Conservation (phyloP, 495 filamentous ascomycete genomes). For the Chaetomidium leptoderma region DNA sequence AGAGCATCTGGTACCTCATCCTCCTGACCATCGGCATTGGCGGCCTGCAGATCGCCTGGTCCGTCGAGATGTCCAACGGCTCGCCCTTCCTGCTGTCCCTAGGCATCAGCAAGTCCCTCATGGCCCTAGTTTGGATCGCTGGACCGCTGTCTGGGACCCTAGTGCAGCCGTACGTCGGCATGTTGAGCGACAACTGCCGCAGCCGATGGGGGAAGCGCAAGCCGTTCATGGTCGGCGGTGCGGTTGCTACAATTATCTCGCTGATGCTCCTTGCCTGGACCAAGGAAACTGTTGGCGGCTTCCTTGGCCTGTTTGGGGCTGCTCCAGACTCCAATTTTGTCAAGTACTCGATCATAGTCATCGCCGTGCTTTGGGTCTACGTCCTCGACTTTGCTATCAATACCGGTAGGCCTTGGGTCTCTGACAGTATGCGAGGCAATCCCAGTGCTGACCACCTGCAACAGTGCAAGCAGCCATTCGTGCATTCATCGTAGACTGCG, state of each 20-base stretch:
- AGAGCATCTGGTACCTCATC: conserved; percentile 77
- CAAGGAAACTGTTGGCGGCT: conserved; percentile 65
- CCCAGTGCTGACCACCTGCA: conserved; percentile 5
- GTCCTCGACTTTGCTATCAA: conserved; percentile 89
- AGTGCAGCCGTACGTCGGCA: conserved; percentile 92
- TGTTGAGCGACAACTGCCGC: conserved; percentile 82
- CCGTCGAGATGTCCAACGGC: conserved; percentile 82
- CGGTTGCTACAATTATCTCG: conserved; percentile 64
- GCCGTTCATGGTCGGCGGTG: conserved; percentile 80
- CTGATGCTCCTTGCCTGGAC: conserved; percentile 80
- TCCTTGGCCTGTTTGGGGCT: conserved; percentile 68
- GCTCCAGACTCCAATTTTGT: conserved; percentile 56
- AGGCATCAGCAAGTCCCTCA: conserved; percentile 86
- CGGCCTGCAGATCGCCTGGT: conserved; percentile 91
- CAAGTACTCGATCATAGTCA: conserved; percentile 57
- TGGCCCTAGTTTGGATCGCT: conserved; percentile 92
- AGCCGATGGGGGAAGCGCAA: conserved; percentile 76
- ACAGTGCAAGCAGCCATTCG: conserved; percentile 81
- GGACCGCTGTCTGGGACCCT: conserved; percentile 80
- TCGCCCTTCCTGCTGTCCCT: conserved; percentile 67
- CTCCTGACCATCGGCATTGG: conserved; percentile 78
- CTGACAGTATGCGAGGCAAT: background rate
- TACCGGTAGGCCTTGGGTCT: conserved; percentile 54
- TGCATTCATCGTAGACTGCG: conserved; percentile 87
- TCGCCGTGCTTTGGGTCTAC: conserved; percentile 79